Percentiles rank a stretch among this genome's conserved stretches.
phyloP scores from a whole-genome alignment of 352 stramenopile species.

The Globisporangium nagaii region DNA sequence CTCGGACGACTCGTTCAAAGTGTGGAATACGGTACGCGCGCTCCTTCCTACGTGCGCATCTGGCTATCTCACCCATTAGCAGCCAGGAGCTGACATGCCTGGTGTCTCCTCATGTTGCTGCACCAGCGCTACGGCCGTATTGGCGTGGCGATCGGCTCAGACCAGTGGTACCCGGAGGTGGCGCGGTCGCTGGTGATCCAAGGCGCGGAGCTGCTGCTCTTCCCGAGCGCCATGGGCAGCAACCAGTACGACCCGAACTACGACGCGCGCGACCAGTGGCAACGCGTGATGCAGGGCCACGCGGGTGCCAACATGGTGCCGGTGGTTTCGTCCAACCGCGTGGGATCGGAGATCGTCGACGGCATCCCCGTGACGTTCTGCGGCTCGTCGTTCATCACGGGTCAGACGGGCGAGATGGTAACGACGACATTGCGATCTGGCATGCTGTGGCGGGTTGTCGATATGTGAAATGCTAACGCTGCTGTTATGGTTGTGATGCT shows the following conservation, averaged over 20 bases:
- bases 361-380: slow-evolving; percentile 88
- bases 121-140: slow-evolving; percentile 85
- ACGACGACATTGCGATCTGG: background rate
- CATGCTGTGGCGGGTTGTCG: background rate
- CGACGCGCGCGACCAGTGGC: slow-evolving; percentile 87
- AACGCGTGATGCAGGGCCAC: slow-evolving; percentile 90
- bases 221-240: slow-evolving; percentile 75
- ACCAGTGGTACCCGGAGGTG: slow-evolving; percentile 92
- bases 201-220: slow-evolving; percentile 85
- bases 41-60: background rate
- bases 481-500: slow-evolving; percentile 5
- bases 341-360: slow-evolving; percentile 77
- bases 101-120: too few species aligned
- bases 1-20: slow-evolving; percentile 84
- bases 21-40: slow-evolving; percentile 77
- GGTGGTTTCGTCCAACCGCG: slow-evolving; percentile 88
- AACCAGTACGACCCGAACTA: slow-evolving; percentile 87
- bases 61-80: too few species aligned
- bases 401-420: slow-evolving; percentile 88
- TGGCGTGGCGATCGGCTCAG: slow-evolving; percentile 87
- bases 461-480: background rate
- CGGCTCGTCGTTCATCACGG: slow-evolving; percentile 90
- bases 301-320: slow-evolving; percentile 87
- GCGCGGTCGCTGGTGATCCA: slow-evolving; percentile 83
- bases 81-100: too few species aligned